Conservation (phyloP, 768 basidiomycete genomes). For the Leccinum truebloodii region DNA sequence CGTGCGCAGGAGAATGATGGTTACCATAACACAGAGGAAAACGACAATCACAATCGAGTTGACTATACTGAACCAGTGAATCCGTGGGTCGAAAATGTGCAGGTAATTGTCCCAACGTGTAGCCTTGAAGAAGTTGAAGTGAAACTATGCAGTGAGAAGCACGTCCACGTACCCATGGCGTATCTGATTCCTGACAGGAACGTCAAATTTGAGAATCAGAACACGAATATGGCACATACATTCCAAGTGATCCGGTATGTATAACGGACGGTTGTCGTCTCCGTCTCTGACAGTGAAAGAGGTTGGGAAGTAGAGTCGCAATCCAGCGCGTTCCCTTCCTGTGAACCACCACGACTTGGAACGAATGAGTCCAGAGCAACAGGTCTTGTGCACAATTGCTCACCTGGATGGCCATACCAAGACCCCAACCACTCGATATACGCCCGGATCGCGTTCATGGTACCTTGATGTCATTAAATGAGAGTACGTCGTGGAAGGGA, state of each 20-base stretch:
- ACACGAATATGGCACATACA: constrained; percentile 43
- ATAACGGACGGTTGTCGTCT: constrained; percentile 68
- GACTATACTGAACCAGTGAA: constrained; percentile 95
- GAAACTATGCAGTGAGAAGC: neutral
- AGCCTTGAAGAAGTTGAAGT: constrained; percentile 52
- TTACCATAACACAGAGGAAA: constrained; percentile 92
- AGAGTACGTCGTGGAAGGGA: constrained; percentile 6
- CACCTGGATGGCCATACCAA: constrained; percentile 75
- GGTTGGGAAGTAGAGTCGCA: constrained; percentile 52
- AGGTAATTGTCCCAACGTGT: constrained; percentile 97
- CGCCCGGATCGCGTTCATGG: constrained; percentile 65
- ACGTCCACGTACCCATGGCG: constrained; percentile 63
- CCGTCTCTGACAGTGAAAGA: constrained; percentile 62
- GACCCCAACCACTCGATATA: constrained; percentile 90
- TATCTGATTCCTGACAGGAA: constrained; percentile 69
- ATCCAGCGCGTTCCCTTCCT: constrained; percentile 44
- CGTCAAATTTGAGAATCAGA: constrained; percentile 5
- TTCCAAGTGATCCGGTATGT: constrained; percentile 90
- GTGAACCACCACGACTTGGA: constrained; percentile 62
- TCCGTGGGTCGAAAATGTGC: constrained; percentile 89
- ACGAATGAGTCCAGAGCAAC: constrained; percentile 1
- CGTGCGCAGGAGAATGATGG: constrained; percentile 83
- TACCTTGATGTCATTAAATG: constrained; percentile 53
- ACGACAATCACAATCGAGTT: constrained; percentile 91
- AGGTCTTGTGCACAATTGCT: neutral